Percentiles rank a stretch among this genome's conserved stretches.
phyloP scores from a whole-genome alignment of 345 rosid genomes.

The Angophora floribunda region DNA sequence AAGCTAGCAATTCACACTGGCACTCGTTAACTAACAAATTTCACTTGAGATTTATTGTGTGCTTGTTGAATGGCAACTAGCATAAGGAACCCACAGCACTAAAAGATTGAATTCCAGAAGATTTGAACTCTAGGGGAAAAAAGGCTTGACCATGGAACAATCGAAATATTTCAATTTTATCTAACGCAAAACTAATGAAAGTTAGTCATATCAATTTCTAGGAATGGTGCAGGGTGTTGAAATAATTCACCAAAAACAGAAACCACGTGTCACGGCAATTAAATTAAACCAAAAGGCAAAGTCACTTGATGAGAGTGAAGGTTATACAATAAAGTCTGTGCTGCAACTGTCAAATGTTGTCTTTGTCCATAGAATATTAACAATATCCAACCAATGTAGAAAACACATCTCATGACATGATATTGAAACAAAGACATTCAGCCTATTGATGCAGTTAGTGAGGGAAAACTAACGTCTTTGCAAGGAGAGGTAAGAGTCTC shows the following conservation, averaged over 20 bases:
- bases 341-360: neutral
- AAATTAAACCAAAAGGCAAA: neutral
- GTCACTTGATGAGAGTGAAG: neutral
- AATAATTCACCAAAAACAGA: neutral
- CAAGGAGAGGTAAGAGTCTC: conserved; percentile 87
- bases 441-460: neutral
- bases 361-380: neutral
- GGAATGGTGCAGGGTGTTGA: neutral
- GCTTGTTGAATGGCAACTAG: neutral
- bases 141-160: neutral
- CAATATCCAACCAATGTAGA: neutral
- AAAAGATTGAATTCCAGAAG: neutral
- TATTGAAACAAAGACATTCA: neutral
- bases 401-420: neutral
- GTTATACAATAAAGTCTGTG: neutral
- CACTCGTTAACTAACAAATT: neutral
- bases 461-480: conserved; percentile 60
- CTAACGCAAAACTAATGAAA: neutral
- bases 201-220: neutral
- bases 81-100: neutral
- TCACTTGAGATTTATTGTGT: neutral
- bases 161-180: neutral
- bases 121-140: neutral
- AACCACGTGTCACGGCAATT: neutral
- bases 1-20: neutral